Evolutionary conservation across 2,329 filamentous ascomycete species (phyloP).

Genomic region (Acrodontium crateriforme): DNA sequence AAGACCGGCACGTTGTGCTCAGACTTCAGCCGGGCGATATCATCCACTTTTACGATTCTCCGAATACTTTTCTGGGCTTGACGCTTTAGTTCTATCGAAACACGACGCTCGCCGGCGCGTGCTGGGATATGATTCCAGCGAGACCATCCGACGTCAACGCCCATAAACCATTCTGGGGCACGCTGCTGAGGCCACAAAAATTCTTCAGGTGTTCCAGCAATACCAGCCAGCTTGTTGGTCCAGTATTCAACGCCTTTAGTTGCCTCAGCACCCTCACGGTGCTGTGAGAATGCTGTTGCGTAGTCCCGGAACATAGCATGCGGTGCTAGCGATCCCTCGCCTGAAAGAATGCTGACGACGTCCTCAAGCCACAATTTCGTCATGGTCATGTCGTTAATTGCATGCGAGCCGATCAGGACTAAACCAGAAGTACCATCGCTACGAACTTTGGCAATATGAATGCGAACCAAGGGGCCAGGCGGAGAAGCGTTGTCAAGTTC

Average conservation of each 20-base stretch:
- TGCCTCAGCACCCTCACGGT: constrained; percentile 16
- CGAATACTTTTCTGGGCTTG: constrained; percentile 17
- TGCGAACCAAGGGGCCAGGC: constrained; percentile 17
- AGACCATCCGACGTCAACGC: constrained; percentile 16
- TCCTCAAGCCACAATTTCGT: constrained; percentile 22
- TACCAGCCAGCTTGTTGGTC: constrained; percentile 16
- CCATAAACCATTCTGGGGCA: constrained; percentile 21
- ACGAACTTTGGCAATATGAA: constrained; percentile 16
- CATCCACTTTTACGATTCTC: constrained; percentile 14
- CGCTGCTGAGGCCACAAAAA: constrained; percentile 18
- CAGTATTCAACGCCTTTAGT: constrained; percentile 18
- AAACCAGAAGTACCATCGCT: constrained; percentile 17
- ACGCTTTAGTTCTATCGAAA: constrained; percentile 11
- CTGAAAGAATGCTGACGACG: constrained; percentile 14
- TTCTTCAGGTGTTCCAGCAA: constrained; percentile 13
- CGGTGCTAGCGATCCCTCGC: constrained; percentile 13
- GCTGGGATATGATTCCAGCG: constrained; percentile 15
- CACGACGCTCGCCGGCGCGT: constrained; percentile 13
- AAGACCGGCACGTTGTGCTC: constrained; percentile 19
- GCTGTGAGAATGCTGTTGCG: constrained; percentile 18
- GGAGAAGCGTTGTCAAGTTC: constrained; percentile 16
- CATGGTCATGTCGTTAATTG: constrained; percentile 21
- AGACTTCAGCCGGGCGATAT: constrained; percentile 17
- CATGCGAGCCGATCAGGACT: constrained; percentile 17
- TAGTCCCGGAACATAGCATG: constrained; percentile 20